phyloP scores from a whole-genome alignment of 306 rosid species.

The Vigna reflexopilosa region DNA sequence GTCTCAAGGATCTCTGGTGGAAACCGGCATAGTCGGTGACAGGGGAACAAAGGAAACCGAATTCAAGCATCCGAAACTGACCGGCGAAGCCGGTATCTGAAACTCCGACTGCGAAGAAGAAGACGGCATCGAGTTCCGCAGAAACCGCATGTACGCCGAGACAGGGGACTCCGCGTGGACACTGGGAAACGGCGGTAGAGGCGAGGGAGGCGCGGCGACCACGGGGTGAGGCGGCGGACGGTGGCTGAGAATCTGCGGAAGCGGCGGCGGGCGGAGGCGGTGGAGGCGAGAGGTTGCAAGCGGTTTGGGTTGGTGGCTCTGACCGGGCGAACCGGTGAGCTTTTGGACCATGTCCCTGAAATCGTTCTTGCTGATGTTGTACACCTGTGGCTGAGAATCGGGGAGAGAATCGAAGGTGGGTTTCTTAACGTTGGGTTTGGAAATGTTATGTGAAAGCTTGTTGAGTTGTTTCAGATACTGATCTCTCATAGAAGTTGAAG shows the following conservation, averaged over 20 bases:
- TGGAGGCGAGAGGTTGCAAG: constrained; percentile 1
- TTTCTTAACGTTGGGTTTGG: constrained; percentile 17
- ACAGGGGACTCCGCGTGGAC: constrained; percentile 91
- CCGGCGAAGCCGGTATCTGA: constrained; percentile 61
- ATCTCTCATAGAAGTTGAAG: not conserved
- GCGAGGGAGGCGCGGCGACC: constrained; percentile 60
- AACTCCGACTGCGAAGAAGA: constrained; percentile 52
- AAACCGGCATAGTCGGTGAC: constrained; percentile 77
- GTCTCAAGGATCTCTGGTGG: constrained; percentile 62
- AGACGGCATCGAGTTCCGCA: constrained; percentile 42
- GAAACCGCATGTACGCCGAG: constrained; percentile 75
- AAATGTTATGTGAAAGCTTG: constrained; percentile 6
- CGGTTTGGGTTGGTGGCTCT: not conserved
- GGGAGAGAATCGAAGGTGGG: not conserved
- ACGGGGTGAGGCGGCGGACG: not conserved
- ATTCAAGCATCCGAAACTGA: constrained; percentile 74
- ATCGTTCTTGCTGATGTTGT: constrained; percentile 20
- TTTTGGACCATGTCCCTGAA: constrained; percentile 27
- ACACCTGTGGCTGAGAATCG: constrained; percentile 15
- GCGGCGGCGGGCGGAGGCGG: constrained; percentile 22
- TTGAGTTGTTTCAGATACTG: not conserved
- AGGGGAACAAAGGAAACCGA: constrained; percentile 78
- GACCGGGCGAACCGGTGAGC: constrained; percentile 23
- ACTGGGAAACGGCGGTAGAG: constrained; percentile 78
- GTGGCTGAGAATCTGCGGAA: not conserved